phyloP scores from a whole-genome alignment of 768 basidiomycete genomes.

The Phaffia australis region DNA sequence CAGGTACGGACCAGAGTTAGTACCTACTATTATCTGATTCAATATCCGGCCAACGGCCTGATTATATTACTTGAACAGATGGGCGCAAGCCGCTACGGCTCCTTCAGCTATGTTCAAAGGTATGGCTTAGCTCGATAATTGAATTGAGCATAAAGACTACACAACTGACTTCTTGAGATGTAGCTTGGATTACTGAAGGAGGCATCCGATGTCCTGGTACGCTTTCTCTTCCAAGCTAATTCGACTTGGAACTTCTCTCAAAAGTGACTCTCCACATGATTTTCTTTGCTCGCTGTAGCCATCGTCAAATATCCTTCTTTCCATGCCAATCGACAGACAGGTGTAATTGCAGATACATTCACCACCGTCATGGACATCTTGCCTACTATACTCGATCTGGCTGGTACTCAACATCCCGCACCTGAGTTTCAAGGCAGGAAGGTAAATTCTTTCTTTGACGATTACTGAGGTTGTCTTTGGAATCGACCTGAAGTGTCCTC shows the following conservation, averaged over 20 bases:
- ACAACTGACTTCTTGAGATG: neutral
- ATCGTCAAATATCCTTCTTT: conserved; percentile 31
- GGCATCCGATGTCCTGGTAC: conserved; percentile 30
- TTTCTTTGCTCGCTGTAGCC: neutral
- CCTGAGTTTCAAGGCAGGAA: conserved; percentile 28
- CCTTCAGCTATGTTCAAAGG: conserved; percentile 34
- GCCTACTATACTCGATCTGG: conserved; percentile 31
- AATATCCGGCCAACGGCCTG: neutral
- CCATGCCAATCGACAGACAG: neutral
- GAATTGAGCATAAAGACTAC: neutral
- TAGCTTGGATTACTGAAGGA: conserved; percentile 31
- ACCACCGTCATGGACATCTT: conserved; percentile 36
- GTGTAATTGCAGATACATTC: conserved; percentile 29
- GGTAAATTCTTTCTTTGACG: neutral
- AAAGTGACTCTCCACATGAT: no score
- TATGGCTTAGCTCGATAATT: neutral
- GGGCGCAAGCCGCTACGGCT: conserved; percentile 36
- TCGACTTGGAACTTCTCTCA: no score
- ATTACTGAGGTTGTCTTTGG: no score
- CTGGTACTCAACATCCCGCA: conserved; percentile 29
- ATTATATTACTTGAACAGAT: conserved; percentile 33
- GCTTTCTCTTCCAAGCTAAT: no score
- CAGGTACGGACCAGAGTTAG: conserved; percentile 6
- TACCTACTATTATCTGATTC: no score
- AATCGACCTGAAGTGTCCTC: neutral